These are phyloP conservation scores for Tylopilus vinaceipallidus DNA, from an alignment of 768 basidiomycete species.

Conservation along the genomic window DNA sequence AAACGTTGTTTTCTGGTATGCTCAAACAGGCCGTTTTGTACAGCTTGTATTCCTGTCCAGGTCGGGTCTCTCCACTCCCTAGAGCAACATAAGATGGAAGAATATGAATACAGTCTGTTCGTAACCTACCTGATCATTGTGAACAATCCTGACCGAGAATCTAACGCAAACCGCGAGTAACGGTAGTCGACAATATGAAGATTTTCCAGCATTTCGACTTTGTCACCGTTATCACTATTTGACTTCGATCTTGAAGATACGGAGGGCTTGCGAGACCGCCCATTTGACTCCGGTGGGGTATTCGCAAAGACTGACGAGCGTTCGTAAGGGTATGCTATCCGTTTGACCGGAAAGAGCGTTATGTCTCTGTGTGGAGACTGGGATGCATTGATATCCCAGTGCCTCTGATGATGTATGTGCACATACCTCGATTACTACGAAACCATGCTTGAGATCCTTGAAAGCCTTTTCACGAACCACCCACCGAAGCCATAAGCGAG, in stretches of 20 bases:
- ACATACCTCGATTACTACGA: constrained; percentile 88
- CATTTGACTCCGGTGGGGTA: constrained; percentile 31
- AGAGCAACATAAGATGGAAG: constrained; percentile 5
- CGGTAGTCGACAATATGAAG: constrained; percentile 85
- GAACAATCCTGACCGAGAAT: constrained; percentile 82
- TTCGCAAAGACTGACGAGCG: constrained; percentile 76
- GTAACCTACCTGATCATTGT: constrained; percentile 66
- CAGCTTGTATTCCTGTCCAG: constrained; percentile 61
- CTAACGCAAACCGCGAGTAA: constrained; percentile 86
- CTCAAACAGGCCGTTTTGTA: constrained; percentile 63
- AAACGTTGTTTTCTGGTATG: constrained; percentile 60
- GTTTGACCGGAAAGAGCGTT: constrained; percentile 68
- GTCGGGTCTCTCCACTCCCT: constrained; percentile 90
- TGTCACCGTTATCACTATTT: constrained; percentile 32
- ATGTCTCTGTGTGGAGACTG: constrained; percentile 86
- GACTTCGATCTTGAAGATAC: constrained; percentile 28
- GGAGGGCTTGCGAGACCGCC: constrained; percentile 18
- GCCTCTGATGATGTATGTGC: background rate
- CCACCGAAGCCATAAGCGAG: constrained; percentile 86
- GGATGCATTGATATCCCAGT: constrained; percentile 22
- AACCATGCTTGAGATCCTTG: constrained; percentile 61
- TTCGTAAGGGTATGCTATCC: constrained; percentile 71
- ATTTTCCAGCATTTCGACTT: constrained; percentile 41
- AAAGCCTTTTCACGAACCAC: constrained; percentile 84
- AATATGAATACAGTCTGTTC: background rate